Evolutionary conservation across 305 asterid genomes (phyloP).

Genomic region (Striga hermonthica): DNA sequence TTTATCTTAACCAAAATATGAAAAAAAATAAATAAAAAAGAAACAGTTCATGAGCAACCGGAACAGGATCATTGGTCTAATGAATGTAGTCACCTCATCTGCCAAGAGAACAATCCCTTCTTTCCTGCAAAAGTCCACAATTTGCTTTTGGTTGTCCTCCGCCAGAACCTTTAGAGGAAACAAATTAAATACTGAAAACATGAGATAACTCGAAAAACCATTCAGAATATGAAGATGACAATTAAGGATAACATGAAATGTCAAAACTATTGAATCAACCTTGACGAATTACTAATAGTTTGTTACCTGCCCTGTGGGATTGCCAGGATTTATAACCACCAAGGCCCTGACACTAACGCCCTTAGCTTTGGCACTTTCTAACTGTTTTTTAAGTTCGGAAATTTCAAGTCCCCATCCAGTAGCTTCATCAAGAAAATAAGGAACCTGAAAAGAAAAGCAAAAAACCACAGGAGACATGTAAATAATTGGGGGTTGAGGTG

Average conservation of each 20-base stretch:
- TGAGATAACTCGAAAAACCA: constrained; percentile 15
- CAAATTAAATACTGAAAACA: constrained; percentile 20
- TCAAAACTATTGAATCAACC: constrained; percentile 3
- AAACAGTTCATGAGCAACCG: neutral
- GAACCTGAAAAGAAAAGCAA: constrained; percentile 48
- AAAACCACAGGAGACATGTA: too few relatives aligned
- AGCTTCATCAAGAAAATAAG: constrained; percentile 86
- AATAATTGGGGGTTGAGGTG: too few relatives aligned
- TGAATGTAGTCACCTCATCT: constrained; percentile 61
- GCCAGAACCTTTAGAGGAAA: constrained; percentile 58
- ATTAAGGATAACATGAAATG: neutral
- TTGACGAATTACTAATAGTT: constrained; percentile 12
- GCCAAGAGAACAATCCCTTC: constrained; percentile 91
- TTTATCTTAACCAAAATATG: too few relatives aligned
- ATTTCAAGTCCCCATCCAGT: constrained; percentile 84
- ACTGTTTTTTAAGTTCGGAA: constrained; percentile 66
- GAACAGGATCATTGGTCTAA: neutral
- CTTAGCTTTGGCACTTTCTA: constrained; percentile 69
- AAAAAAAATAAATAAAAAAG: too few relatives aligned
- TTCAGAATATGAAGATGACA: constrained; percentile 6
- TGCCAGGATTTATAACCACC: constrained; percentile 92
- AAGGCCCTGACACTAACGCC: constrained; percentile 67
- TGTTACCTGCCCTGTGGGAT: constrained; percentile 87
- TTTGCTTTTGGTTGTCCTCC: constrained; percentile 66
- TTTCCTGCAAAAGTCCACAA: constrained; percentile 86